Evolutionary conservation across 2,329 filamentous ascomycete genomes (phyloP).

Genomic region (Clonostachys rosea): DNA sequence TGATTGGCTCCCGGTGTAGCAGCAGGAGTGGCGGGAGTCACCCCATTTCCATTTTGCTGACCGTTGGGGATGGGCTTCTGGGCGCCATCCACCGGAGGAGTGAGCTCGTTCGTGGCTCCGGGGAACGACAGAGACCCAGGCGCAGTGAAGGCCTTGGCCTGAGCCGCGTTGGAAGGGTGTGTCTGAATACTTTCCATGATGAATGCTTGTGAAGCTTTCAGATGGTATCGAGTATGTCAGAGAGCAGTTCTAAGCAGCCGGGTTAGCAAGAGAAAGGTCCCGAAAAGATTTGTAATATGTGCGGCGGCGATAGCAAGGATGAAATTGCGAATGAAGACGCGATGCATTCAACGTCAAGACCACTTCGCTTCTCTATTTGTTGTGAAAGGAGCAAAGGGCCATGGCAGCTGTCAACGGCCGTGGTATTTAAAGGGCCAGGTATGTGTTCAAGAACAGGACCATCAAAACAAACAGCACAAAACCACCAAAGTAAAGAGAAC

Average conservation of each 20-base stretch:
- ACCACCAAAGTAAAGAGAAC: slow-evolving; percentile 18
- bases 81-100: slow-evolving; percentile 62
- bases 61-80: slow-evolving; percentile 33
- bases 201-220: too few relatives aligned
- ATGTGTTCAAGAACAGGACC: neutral
- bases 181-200: slow-evolving; percentile 85
- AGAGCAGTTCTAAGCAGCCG: too few relatives aligned
- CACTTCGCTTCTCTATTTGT: too few relatives aligned
- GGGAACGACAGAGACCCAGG: slow-evolving; percentile 91
- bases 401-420: too few relatives aligned
- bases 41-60: slow-evolving; percentile 67
- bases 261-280: too few relatives aligned
- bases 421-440: too few relatives aligned
- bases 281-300: too few relatives aligned
- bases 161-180: slow-evolving; percentile 83
- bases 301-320: too few relatives aligned
- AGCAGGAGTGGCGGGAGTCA: slow-evolving; percentile 85
- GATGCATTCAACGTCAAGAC: too few relatives aligned
- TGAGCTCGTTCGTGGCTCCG: slow-evolving; percentile 76
- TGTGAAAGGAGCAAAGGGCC: too few relatives aligned
- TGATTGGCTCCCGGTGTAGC: slow-evolving; percentile 82
- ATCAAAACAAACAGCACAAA: slow-evolving; percentile 20
- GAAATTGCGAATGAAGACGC: too few relatives aligned
- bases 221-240: too few relatives aligned
- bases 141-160: slow-evolving; percentile 94